Base-by-base conservation (phyloP, 1,139 yeast genomes). In the Spencermartinsiella ligniputridi region DNA sequence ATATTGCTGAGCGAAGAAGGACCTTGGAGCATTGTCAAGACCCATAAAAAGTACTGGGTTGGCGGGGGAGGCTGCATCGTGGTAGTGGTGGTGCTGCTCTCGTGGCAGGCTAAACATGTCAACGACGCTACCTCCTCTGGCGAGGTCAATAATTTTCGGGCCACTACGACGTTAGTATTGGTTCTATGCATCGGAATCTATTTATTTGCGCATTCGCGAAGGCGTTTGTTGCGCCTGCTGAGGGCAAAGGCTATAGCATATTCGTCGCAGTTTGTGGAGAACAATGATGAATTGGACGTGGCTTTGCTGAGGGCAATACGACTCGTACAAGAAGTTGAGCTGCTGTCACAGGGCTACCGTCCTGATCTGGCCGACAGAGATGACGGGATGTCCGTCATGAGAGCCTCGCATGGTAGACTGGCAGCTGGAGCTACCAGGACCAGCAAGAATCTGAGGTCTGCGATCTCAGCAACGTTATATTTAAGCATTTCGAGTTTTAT, bases 61-160 rank as follows among this genome's bases (percentile, higher is more conserved):
- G 62, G 67, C 9, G 63, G 68, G 9, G 67, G 69, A 18, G 70
- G 70, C 9, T 60, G 64, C 35, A 52, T 68, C 6, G 56, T 67
- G 21, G 63, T 64, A 2, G 52, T 68, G 4, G 61, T 62, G 8
- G 60, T 63, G 16, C 52, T 68, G 27, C 45, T 67, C 3, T 43
- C 58, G 29, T 56, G 65, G 66, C 55, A 55, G 39, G 51, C 52
- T 29, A 43, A 44, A 38, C 22, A 44, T 37, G 21, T 48, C 41
- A 17, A 33, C 32, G 35, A 32, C 15, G 19, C 33, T 33, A 20
- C 29, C 8, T 18, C 20, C 16, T 22, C 41, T 13, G 18, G 32
- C 30, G 11, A 25, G 17, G 35, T 40, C 37, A 39, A 30, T n/a
- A 19, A 40, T 27, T 19, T 35, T 30, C 18, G 39, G 20, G 35